phyloP scores from a whole-genome alignment of 2,329 filamentous ascomycete species.

The Apiospora aurea region DNA sequence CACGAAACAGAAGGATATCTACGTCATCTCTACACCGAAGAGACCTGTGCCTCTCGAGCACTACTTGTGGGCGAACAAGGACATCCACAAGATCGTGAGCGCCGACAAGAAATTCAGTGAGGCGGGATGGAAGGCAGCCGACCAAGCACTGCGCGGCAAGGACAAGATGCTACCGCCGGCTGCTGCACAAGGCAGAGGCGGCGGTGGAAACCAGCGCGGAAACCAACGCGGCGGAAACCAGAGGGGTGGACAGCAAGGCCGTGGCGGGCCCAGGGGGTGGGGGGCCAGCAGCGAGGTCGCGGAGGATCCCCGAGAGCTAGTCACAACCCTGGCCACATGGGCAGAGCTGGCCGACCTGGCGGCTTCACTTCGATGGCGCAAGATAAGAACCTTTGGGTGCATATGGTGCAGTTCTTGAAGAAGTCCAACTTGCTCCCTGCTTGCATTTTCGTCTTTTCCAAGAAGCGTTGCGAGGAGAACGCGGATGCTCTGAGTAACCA shows the following conservation, averaged over 20 bases:
- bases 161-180: conserved; percentile 66
- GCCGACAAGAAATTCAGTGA: conserved; percentile 91
- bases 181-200: conserved; percentile 55
- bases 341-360: conserved; percentile 82
- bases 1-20: conserved; percentile 98
- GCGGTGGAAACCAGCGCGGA: conserved; percentile 60
- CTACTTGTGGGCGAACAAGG: conserved; percentile 93
- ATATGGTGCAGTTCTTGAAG: conserved; percentile 88
- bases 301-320: conserved; percentile 66
- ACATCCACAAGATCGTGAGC: conserved; percentile 93
- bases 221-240: conserved; percentile 58
- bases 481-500: conserved; percentile 94
- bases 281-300: conserved; percentile 61
- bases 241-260: conserved; percentile 55
- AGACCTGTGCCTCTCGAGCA: conserved; percentile 94
- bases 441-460: conserved; percentile 98
- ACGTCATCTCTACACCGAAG: conserved; percentile 97
- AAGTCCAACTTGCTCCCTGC: conserved; percentile 88
- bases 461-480: conserved; percentile 96
- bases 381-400: conserved; percentile 96
- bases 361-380: conserved; percentile 90
- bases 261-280: conserved; percentile 53
- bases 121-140: conserved; percentile 93
- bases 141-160: conserved; percentile 79
- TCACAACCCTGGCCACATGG: conserved; percentile 82